A percentile compares a stretch with the other conserved stretches of the same genome.
phyloP scores from a whole-genome alignment of 2,329 filamentous ascomycete genomes.

The Endoconidiophora laricicola region DNA sequence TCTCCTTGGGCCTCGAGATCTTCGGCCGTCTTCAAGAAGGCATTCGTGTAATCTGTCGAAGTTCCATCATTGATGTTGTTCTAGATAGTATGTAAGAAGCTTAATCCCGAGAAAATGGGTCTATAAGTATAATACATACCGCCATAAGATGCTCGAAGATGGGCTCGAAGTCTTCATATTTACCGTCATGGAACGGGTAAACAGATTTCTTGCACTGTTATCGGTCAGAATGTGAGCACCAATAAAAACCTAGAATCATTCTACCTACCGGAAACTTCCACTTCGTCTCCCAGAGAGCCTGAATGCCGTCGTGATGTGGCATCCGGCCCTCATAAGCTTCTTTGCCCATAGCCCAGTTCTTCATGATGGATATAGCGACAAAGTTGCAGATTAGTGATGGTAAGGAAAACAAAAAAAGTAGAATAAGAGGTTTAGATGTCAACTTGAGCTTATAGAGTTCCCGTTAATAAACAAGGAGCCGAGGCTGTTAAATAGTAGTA shows the following conservation, averaged over 20 bases:
- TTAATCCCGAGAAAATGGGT: too few species aligned
- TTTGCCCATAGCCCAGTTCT: constrained; percentile 27
- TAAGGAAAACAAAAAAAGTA: not conserved
- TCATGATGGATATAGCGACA: not conserved
- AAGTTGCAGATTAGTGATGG: not conserved
- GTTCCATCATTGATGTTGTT: constrained; percentile 48
- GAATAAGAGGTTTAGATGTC: not conserved
- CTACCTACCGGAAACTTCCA: constrained; percentile 50
- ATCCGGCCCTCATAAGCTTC: constrained; percentile 27
- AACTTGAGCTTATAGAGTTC: not conserved
- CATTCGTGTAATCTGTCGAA: constrained; percentile 45
- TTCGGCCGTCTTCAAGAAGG: constrained; percentile 45
- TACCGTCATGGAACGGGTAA: constrained; percentile 60
- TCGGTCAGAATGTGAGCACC: not conserved
- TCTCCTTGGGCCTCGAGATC: constrained; percentile 36
- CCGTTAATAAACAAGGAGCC: not conserved
- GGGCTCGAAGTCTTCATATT: constrained; percentile 50
- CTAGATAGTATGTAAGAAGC: constrained; percentile 15
- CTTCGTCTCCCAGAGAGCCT: constrained; percentile 56
- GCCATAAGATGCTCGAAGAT: constrained; percentile 47
- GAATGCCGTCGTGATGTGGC: constrained; percentile 43
- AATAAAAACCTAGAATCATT: not conserved
- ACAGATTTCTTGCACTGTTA: constrained; percentile 41
- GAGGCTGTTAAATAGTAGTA: not conserved
- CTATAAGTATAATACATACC: constrained; percentile 20